Conservation (phyloP, 2,329 filamentous ascomycete species). For the Aspergillus tubingensis region DNA sequence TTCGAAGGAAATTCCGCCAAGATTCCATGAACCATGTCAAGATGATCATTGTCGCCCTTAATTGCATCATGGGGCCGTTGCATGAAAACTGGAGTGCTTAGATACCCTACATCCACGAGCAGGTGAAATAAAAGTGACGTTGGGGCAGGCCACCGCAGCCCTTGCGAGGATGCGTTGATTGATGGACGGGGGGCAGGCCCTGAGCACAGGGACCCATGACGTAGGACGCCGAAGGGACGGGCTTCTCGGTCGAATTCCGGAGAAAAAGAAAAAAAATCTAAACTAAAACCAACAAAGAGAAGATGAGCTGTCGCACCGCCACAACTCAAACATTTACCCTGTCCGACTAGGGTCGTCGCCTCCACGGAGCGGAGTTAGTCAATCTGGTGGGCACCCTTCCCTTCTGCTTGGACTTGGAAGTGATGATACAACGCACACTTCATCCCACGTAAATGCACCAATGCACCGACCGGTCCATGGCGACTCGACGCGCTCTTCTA, state of each 20-base stretch:
- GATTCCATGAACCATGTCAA: not conserved
- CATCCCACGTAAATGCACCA: not conserved
- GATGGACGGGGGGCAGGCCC: not conserved
- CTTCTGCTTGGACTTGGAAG: not conserved
- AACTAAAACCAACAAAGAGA: not conserved
- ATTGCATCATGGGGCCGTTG: slow-evolving; percentile 3
- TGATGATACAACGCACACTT: not conserved
- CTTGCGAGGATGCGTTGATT: not conserved
- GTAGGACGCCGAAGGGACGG: not conserved
- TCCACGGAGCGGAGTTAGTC: not conserved
- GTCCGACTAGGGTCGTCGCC: not conserved
- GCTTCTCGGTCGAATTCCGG: not conserved
- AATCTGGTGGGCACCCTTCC: not conserved
- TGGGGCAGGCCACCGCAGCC: not conserved
- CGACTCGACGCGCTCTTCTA: no score
- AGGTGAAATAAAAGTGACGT: not conserved
- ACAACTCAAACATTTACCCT: not conserved
- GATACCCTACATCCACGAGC: not conserved
- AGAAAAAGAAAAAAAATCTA: not conserved
- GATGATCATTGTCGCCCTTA: not conserved
- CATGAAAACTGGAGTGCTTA: not conserved
- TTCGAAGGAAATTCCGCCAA: not conserved
- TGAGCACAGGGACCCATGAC: not conserved
- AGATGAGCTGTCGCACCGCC: not conserved
- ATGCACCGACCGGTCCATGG: no score